Conservation (phyloP, 2,329 filamentous ascomycete species). For the Paraphaeosphaeria sporulosa region DNA sequence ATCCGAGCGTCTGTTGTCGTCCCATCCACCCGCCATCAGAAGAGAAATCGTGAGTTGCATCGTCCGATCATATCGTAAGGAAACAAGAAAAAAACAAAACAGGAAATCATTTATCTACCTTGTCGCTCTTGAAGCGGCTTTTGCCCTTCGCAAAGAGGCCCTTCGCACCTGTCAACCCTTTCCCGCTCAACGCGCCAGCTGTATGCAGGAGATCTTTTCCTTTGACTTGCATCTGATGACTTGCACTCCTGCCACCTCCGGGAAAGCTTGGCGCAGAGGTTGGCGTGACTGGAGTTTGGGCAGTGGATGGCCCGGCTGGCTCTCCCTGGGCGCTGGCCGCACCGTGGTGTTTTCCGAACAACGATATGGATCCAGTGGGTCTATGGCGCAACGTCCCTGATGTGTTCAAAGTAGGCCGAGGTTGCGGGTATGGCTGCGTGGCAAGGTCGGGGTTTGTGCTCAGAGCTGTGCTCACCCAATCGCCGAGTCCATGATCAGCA, state of each 20-base stretch:
- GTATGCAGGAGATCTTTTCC: slow-evolving; percentile 89
- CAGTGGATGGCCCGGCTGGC: slow-evolving; percentile 31
- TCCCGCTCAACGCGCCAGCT: slow-evolving; percentile 74
- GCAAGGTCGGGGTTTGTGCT: slow-evolving; percentile 62
- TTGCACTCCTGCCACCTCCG: slow-evolving; percentile 32
- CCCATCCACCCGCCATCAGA: slow-evolving; percentile 14
- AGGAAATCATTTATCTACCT: slow-evolving; percentile 80
- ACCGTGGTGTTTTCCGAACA: slow-evolving; percentile 46
- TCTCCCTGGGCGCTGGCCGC: slow-evolving; percentile 30
- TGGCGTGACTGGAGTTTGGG: slow-evolving; percentile 37
- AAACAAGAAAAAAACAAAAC: slow-evolving; percentile 22
- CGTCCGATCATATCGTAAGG: slow-evolving; percentile 19
- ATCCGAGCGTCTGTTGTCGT: slow-evolving; percentile 24
- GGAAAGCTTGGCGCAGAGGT: slow-evolving; percentile 30
- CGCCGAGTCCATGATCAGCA: slow-evolving; percentile 76
- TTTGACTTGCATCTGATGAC: slow-evolving; percentile 71
- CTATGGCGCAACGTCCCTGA: slow-evolving; percentile 46
- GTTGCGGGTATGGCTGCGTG: slow-evolving; percentile 29
- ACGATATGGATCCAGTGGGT: slow-evolving; percentile 43
- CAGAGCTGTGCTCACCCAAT: slow-evolving; percentile 63
- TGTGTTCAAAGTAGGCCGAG: slow-evolving; percentile 37
- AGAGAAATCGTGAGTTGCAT: slow-evolving; percentile 20
- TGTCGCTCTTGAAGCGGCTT: slow-evolving; percentile 79
- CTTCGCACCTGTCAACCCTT: slow-evolving; percentile 82
- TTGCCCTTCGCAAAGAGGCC: slow-evolving; percentile 90